A percentile compares a stretch with the other conserved stretches of the same genome.
phyloP scores from a whole-genome alignment of 805 yeast species.

The Wickerhamiella sergipiensis region DNA sequence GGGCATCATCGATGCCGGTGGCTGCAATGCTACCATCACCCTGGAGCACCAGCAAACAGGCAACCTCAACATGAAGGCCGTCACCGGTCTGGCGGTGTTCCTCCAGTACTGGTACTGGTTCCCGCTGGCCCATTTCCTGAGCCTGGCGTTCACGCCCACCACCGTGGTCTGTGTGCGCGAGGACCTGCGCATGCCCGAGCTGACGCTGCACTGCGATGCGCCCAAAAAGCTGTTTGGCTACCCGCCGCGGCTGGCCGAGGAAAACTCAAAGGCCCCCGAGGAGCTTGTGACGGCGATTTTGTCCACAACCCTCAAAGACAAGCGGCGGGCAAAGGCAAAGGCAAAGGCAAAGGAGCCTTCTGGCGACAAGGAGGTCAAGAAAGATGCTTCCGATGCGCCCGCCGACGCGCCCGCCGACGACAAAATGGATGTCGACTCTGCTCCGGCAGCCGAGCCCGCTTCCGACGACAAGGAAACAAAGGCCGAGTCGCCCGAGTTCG shows the following conservation, averaged over 20 bases:
- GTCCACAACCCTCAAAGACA: constrained; percentile 88
- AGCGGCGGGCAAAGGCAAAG: constrained; percentile 60
- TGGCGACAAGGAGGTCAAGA: background rate
- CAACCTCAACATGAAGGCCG: constrained; percentile 77
- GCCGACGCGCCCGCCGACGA: constrained; percentile 20
- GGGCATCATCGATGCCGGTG: constrained; percentile 98
- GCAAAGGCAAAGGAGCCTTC: constrained; percentile 1
- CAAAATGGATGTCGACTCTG: constrained; percentile 18
- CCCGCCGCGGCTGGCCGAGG: constrained; percentile 77
- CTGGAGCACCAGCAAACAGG: constrained; percentile 81
- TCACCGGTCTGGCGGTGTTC: constrained; percentile 82
- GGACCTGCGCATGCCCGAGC: constrained; percentile 76
- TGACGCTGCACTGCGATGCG: constrained; percentile 67
- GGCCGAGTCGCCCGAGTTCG: constrained; percentile 18
- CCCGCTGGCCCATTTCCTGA: constrained; percentile 87
- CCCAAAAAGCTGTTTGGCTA: constrained; percentile 71
- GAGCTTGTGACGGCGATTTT: constrained; percentile 85
- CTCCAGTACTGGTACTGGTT: constrained; percentile 98
- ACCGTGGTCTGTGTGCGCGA: constrained; percentile 74
- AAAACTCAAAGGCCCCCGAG: constrained; percentile 70
- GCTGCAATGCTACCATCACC: constrained; percentile 89
- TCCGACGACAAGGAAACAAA: constrained; percentile 18
- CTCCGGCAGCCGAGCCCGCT: constrained; percentile 14
- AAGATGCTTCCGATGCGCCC: constrained; percentile 4
- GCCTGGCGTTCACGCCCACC: constrained; percentile 86